Evolutionary conservation across 1,139 yeast species (phyloP).

Genomic region (Citeromyces siamensis): DNA sequence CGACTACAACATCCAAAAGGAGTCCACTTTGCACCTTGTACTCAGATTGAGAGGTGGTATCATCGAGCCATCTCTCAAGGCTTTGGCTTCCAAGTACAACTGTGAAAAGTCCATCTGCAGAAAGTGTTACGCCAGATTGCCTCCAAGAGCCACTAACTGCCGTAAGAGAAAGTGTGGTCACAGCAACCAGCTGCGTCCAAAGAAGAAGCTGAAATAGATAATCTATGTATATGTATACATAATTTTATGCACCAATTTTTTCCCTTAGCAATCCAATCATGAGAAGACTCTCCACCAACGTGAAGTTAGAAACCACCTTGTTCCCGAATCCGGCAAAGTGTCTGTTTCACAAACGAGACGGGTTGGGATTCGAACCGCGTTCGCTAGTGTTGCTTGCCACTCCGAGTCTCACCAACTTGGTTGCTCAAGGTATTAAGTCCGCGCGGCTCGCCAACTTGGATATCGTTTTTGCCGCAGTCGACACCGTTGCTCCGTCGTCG

Average conservation of each 20-base stretch:
- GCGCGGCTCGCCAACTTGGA: constrained; percentile 17
- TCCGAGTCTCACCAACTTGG: constrained; percentile 24
- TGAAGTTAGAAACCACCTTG: background rate
- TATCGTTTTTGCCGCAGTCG: constrained; percentile 35
- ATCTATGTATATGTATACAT: constrained; percentile 18
- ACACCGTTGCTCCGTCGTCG: constrained; percentile 24
- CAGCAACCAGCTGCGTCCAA: constrained; percentile 99
- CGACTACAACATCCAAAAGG: constrained; percentile 93
- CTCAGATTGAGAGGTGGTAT: constrained; percentile 92
- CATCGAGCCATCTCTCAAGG: constrained; percentile 99
- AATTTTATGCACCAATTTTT: constrained; percentile 1
- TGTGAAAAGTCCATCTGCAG: constrained; percentile 99
- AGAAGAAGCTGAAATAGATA: constrained; percentile 96
- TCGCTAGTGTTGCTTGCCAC: constrained; percentile 27
- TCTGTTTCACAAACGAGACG: background rate
- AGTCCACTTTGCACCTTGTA: constrained; percentile 80
- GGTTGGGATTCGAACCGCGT: constrained; percentile 4
- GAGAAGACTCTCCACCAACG: background rate
- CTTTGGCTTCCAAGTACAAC: constrained; percentile 99
- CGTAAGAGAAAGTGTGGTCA: constrained; percentile 99
- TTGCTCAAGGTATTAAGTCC: constrained; percentile 9
- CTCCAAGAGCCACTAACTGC: constrained; percentile 99
- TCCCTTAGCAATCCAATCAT: background rate
- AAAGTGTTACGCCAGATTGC: constrained; percentile 99
- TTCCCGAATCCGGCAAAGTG: constrained; percentile 1